Evolutionary conservation across 495 filamentous ascomycete genomes (phyloP).

Genomic region (Penicillium manginii): DNA sequence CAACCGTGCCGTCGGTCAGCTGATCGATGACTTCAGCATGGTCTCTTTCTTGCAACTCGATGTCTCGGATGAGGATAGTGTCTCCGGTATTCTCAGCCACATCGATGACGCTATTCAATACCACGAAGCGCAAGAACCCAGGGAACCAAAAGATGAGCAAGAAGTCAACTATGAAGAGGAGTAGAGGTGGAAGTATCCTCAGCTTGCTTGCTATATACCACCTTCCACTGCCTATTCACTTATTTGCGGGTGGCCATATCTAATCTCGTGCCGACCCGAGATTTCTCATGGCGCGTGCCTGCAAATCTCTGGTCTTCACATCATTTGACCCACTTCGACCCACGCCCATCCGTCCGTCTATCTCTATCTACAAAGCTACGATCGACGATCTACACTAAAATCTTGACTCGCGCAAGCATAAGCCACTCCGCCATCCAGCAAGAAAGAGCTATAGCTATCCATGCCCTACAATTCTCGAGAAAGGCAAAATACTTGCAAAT

Average conservation of each 20-base stretch:
- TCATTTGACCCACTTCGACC: constrained; percentile 4
- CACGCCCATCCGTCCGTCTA: neutral
- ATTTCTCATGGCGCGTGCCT: neutral
- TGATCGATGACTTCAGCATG: constrained; percentile 98
- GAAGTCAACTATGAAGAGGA: constrained; percentile 66
- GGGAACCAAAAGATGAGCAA: constrained; percentile 79
- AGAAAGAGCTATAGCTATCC: neutral
- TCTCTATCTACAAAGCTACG: neutral
- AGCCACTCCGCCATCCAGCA: neutral
- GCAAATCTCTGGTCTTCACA: constrained; percentile 5
- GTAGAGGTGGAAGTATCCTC: neutral
- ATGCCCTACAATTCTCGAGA: neutral
- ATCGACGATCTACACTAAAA: neutral
- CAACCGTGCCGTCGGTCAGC: constrained; percentile 80
- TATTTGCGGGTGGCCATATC: neutral
- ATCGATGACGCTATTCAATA: constrained; percentile 97
- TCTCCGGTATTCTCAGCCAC: constrained; percentile 87
- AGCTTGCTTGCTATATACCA: neutral
- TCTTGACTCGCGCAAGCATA: neutral
- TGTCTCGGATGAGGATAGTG: constrained; percentile 90
- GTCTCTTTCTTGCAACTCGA: constrained; percentile 91
- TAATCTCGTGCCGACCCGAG: constrained; percentile 1
- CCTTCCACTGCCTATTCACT: neutral
- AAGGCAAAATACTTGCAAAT: neutral
- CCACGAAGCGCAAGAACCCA: constrained; percentile 94